Evolutionary conservation across 2,329 filamentous ascomycete genomes (phyloP), one percentile per base, ranked within the genome.

Genomic region (Aciculosporium take): DNA sequence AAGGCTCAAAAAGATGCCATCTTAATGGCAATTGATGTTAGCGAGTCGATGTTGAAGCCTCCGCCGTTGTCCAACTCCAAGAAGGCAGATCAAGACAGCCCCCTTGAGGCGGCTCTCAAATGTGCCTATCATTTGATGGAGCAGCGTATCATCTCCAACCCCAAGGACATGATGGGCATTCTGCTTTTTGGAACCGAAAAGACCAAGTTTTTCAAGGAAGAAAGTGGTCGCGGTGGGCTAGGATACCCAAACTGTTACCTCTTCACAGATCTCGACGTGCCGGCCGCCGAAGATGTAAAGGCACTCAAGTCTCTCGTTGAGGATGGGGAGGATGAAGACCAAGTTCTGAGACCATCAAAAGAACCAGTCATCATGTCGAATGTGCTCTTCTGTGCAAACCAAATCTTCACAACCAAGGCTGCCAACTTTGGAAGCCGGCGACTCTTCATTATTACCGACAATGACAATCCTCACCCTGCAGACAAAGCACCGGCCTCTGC

Each of bases 91-190:
- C 77, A 69, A 43, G 84, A 89, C 53, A 88, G 83, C 34, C 79
- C 89, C 4, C 71, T 86, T 1, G 72, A 81, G 40, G 88, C 89
- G 13, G 88, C 91, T 4, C 64, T 98, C 38, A 94, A 94, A 69
- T 95, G 86, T 53, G 91, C 89, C 44, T 94, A 94, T 55, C 78
- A 86, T 55, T 69, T 98, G 40, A 95, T 98, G 85, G 86, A 96
- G 63, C 89, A 96, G 64, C 85, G 91, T 52, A 96, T 98, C 60
- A 96, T 98, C 52, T 89, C 89, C 3, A 89, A 88, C 46, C 91
- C 91, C 1, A 88, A 81, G 55, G 91, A 98, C 47, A 93, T 95
- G 84, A 95, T 98, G 74, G 88, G 89, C 2, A 82, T 98, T 21
- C 60, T 98, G 29, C 69, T 98, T 0, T 98, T 93, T 56, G 88